Conservation (phyloP, 2,329 filamentous ascomycete species). For the Cladosporium oxysporum region DNA sequence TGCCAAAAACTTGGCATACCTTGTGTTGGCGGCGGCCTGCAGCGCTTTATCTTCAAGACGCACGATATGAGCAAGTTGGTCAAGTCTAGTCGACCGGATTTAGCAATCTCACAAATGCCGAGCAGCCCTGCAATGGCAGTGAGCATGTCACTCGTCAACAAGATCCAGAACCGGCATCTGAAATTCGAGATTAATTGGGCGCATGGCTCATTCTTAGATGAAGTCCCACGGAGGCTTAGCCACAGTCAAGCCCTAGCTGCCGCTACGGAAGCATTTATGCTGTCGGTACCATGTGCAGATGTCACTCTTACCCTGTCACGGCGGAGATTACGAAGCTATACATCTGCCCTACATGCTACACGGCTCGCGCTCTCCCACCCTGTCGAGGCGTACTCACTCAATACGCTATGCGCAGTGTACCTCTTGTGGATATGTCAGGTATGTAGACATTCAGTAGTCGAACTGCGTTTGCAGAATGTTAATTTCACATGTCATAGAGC, state of each 20-base stretch:
- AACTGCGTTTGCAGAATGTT: too few species aligned
- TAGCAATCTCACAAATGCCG: neutral
- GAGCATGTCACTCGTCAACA: neutral
- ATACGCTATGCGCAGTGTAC: neutral
- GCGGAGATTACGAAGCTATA: neutral
- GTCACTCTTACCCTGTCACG: neutral
- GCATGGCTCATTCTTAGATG: slow-evolving; percentile 1
- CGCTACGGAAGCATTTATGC: slow-evolving; percentile 2
- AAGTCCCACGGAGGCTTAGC: neutral
- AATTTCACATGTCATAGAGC: neutral
- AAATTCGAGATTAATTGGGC: slow-evolving; percentile 6
- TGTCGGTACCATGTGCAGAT: neutral
- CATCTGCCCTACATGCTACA: neutral
- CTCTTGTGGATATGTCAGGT: slow-evolving; percentile 2
- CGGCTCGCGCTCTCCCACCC: neutral
- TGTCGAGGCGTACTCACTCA: neutral
- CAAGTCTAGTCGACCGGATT: neutral
- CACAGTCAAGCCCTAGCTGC: neutral
- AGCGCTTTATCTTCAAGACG: neutral
- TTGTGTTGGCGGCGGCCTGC: neutral
- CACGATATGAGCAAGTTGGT: neutral
- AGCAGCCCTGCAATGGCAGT: slow-evolving; percentile 5
- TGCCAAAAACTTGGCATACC: neutral
- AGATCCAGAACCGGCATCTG: neutral
- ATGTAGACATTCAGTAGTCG: neutral